Evolutionary conservation across 2,329 filamentous ascomycete genomes (phyloP), one percentile per base, ranked within the genome.

Genomic region (Ascochyta clinopodiicola): DNA sequence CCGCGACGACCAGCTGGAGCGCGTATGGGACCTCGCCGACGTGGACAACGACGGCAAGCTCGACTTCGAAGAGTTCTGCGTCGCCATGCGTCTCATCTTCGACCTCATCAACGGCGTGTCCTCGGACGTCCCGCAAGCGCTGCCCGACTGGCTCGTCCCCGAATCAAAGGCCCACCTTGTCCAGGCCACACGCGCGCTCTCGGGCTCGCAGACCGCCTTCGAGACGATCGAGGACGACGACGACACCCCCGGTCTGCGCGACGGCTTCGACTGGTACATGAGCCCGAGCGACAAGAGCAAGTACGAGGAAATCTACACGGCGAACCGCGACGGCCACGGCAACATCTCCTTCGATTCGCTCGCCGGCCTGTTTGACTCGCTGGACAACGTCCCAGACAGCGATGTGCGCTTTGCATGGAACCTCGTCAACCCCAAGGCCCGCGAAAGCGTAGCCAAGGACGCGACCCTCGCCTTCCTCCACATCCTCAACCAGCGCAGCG

Each of bases 191-290:
- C 74, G 74, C 61, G 75, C 75, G 19, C 81, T 99, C 60, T 89
- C 88, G 13, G 90, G 89, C 59, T 88, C 88, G 64, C 89, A 91
- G 64, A 85, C 90, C 47, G 87, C 90, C 66, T 97, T 98, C 75
- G 93, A 96, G 76, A 84, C 87, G 59, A 86, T 96, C 56, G 89
- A 92, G 50, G 79, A 81, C 55, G 90, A 92, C 66, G 84, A 96
- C 57, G 93, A 96, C 66, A 87, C 88, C 4, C 86, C 87, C 1
- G 92, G 92, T 0, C 81, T 99, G 60, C 96, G 96, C 75, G 92
- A 97, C 77, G 94, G 94, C 12, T 99, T 99, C 76, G 95, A 99
- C 76, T 99, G 95, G 95, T 99, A 99, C 80, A 99, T 99, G 92
- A 92, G 87, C 57, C 95, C 95, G 0, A 78, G 82, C 27, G 93